Conservation (phyloP, 116 monocot genomes). For the Cymodocea nodosa region DNA sequence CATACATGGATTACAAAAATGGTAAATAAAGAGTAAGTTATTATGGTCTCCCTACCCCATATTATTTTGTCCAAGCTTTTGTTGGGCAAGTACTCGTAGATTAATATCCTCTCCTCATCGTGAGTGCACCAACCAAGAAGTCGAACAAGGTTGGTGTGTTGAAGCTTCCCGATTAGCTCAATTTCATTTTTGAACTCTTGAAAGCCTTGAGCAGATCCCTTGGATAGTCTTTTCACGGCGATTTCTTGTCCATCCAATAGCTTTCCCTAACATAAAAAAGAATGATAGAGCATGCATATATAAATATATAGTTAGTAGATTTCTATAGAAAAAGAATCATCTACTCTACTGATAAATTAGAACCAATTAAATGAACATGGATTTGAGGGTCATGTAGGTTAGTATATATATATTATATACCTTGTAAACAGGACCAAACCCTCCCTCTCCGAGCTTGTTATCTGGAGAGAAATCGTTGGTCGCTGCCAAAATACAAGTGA, state of each 20-base stretch:
- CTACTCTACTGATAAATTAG: not conserved
- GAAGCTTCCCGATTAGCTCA: slow-evolving; percentile 3
- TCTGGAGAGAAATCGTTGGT: slow-evolving; percentile 2
- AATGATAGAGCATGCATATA: not conserved
- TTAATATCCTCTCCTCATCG: slow-evolving; percentile 12
- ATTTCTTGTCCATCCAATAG: slow-evolving; percentile 10
- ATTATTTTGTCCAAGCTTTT: slow-evolving; percentile 7
- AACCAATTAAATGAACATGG: no score
- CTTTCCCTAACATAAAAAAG: slow-evolving; percentile 2
- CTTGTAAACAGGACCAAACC: slow-evolving; percentile 14
- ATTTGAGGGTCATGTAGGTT: no score
- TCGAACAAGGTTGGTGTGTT: slow-evolving; percentile 8
- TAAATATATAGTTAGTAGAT: no score
- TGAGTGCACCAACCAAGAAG: slow-evolving; percentile 10
- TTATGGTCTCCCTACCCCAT: slow-evolving; percentile 3
- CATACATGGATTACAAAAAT: not conserved
- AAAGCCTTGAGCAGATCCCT: slow-evolving; percentile 6
- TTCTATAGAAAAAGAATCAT: no score
- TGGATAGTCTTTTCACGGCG: slow-evolving; percentile 13
- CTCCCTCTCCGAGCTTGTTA: slow-evolving; percentile 9
- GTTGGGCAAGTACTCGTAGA: slow-evolving; percentile 4
- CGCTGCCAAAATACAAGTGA: not conserved
- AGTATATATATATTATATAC: not conserved
- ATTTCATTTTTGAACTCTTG: slow-evolving; percentile 18
- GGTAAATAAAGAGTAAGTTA: no score